These are phyloP conservation scores for Epichloe glyceriae DNA, from an alignment of 2,329 filamentous ascomycete genomes.

Conservation along the genomic window DNA sequence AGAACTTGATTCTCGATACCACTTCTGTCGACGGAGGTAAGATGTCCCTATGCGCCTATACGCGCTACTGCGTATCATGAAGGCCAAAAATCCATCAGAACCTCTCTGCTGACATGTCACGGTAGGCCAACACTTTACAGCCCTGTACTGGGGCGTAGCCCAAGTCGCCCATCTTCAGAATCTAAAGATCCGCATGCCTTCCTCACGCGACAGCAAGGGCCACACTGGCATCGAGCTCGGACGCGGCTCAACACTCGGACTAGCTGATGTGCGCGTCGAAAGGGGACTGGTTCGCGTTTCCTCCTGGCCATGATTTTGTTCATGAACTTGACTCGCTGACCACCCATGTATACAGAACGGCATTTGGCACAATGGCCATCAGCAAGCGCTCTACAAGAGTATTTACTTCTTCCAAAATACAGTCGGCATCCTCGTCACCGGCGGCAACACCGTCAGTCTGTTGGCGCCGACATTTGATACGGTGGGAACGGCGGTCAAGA, in stretches of 20 bases:
- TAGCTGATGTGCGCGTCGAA: constrained; percentile 28
- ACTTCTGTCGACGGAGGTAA: constrained; percentile 21
- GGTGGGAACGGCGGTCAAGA: constrained; percentile 22
- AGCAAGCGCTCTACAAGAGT: constrained; percentile 30
- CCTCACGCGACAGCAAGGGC: constrained; percentile 21
- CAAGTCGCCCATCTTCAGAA: constrained; percentile 30
- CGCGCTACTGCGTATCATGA: neutral
- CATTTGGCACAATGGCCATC: constrained; percentile 29
- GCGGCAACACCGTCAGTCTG: constrained; percentile 27
- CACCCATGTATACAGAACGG: constrained; percentile 22
- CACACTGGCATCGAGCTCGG: constrained; percentile 29
- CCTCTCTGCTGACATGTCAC: neutral
- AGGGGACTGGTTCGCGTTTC: constrained; percentile 12
- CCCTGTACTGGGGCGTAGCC: constrained; percentile 32
- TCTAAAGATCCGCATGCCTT: constrained; percentile 28
- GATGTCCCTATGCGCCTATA: neutral
- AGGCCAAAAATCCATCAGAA: neutral
- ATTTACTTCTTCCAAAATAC: constrained; percentile 31
- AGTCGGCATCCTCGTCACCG: constrained; percentile 18
- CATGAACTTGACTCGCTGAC: neutral
- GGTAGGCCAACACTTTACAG: constrained; percentile 21
- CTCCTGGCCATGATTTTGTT: neutral
- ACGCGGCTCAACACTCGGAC: constrained; percentile 27
- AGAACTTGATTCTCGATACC: constrained; percentile 31
- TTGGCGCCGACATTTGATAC: constrained; percentile 27